Evolutionary conservation across 805 yeast species (phyloP), one percentile per base, ranked within the genome.

Genomic region (Naumovozyma baii): DNA sequence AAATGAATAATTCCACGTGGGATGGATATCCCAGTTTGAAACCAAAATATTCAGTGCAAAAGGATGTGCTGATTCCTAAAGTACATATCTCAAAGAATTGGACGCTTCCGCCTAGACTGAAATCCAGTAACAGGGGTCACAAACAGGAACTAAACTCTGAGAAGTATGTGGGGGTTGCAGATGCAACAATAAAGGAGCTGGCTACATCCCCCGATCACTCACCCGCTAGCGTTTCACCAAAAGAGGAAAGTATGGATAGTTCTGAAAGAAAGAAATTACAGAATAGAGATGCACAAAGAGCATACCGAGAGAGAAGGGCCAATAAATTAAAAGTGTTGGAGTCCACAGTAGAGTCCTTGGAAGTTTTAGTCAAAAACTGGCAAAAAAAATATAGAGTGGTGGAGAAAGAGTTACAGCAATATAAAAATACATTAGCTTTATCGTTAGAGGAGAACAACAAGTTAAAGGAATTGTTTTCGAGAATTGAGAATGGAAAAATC

Each of bases 241-340:
- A n/a, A n/a, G n/a, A n/a, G n/a, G n/a, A n/a, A n/a, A n/a, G 18
- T 20, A 31, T 12, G 13, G 22, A 20, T 26, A 18, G 18, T 15
- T 19, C 20, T 18, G 15, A 15, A 81, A 17, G 83, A 84, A 59
- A 66, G 95, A 39, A 85, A 85, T 61, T 94, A 3, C 96, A 83
- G 60, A 87, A 87, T 57, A 67, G 96, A 42, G 94, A 92, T n/a
- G 95, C 96, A 17, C 94, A 88, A 66, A 57, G 95, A 42, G 94
- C 96, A 2, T 84, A 85, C 64, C 66, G 96, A 47, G 94, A 86
- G 58, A 70, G 95, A 47, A 67, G 94, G 51, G 94, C 95, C 15
- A 82, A 83, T 25, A 65, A 87, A 38, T 84, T 86, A 5, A 77
- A 76, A 42, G 94, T 83, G 55, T 67, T 88, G 39, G 95, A 85